phyloP scores from a whole-genome alignment of 2,329 filamentous ascomycete species.

The Magnaporthiopsis incrustans region DNA sequence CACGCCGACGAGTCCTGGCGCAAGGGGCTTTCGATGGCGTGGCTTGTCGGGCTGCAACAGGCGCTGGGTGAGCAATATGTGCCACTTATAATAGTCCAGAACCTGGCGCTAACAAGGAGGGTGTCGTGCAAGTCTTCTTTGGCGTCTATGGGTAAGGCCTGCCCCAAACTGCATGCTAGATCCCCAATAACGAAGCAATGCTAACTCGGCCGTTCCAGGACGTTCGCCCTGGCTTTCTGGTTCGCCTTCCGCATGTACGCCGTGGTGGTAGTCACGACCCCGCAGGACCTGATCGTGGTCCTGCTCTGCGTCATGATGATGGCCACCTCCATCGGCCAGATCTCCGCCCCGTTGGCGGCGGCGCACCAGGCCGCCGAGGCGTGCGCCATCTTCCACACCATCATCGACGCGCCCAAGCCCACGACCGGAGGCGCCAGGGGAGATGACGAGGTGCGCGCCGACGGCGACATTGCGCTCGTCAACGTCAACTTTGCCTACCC shows the following conservation, averaged over 20 bases:
- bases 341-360: conserved; percentile 48
- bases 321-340: conserved; percentile 45
- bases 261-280: conserved; percentile 35
- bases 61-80: conserved; percentile 14
- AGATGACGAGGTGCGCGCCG: conserved; percentile 36
- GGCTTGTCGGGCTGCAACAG: conserved; percentile 18
- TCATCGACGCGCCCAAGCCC: conserved; percentile 36
- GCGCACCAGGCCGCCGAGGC: conserved; percentile 46
- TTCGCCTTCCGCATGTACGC: conserved; percentile 46
- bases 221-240: conserved; percentile 54
- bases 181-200: conserved; percentile 22
- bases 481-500: conserved; percentile 63
- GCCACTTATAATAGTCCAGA: neutral
- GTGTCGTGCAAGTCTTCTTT: conserved; percentile 20
- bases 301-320: conserved; percentile 53
- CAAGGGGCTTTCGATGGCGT: conserved; percentile 19
- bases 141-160: conserved; percentile 16
- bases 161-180: conserved; percentile 8
- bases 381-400: conserved; percentile 47
- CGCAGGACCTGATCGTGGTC: conserved; percentile 50
- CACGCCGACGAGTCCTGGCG: conserved; percentile 28
- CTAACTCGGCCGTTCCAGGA: conserved; percentile 21
- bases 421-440: conserved; percentile 26
- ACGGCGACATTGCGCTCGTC: conserved; percentile 48
- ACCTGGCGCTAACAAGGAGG: neutral